phyloP scores from a whole-genome alignment of 768 basidiomycete genomes.

The Tylopilus cervinicoccineus region DNA sequence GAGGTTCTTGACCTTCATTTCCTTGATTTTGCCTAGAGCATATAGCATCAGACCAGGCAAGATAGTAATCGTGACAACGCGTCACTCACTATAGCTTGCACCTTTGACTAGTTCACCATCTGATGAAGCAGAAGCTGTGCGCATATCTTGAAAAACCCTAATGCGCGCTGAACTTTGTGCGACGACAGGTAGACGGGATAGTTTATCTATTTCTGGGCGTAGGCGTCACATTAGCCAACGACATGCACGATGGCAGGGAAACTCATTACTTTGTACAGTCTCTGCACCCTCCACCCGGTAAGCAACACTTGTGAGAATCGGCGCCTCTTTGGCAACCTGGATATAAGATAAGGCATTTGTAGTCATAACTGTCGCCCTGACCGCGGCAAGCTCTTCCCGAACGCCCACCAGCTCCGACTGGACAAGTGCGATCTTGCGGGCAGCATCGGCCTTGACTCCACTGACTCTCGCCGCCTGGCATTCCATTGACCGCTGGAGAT shows the following conservation, averaged over 20 bases:
- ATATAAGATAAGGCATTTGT: neutral
- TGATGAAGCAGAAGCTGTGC: neutral
- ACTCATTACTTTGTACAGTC: constrained; percentile 3
- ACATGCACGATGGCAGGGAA: neutral
- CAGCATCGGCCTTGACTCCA: constrained; percentile 13
- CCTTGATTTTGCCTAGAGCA: neutral
- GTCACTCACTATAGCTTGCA: constrained; percentile 5
- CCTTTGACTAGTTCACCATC: neutral
- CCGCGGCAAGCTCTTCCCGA: constrained; percentile 4
- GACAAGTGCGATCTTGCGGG: constrained; percentile 15
- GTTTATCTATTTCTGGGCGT: neutral
- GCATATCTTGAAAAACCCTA: neutral
- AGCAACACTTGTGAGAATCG: neutral
- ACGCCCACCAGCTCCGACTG: constrained; percentile 12
- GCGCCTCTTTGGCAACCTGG: constrained; percentile 7
- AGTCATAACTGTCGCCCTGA: constrained; percentile 6
- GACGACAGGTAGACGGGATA: neutral
- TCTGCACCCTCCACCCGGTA: neutral
- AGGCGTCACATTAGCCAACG: neutral
- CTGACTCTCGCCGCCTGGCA: constrained; percentile 13
- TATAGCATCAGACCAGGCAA: neutral
- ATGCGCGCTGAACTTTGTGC: neutral
- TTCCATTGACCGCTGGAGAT: constrained; percentile 5
- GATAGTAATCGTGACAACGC: neutral
- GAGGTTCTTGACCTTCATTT: neutral